These are phyloP conservation scores for Echium plantagineum DNA, from an alignment of 257 asterid species.

Conservation along the genomic window DNA sequence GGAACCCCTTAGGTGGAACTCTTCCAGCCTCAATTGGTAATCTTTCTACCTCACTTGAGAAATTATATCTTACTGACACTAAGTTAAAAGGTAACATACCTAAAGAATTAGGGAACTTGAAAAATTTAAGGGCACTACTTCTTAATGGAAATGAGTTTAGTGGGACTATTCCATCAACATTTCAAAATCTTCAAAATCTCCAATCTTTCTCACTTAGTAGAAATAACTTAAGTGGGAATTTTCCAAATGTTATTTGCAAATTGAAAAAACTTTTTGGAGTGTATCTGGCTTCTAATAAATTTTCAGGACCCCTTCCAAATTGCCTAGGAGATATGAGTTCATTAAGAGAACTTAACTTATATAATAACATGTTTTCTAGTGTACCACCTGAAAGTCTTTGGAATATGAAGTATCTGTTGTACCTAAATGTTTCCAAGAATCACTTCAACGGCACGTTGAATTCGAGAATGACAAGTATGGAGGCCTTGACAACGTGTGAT, in stretches of 20 bases:
- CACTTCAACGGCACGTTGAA: too few species aligned
- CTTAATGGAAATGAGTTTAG: neutral
- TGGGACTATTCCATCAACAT: slow-evolving; percentile 4
- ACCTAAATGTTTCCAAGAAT: too few species aligned
- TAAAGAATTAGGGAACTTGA: slow-evolving; percentile 20
- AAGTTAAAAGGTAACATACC: slow-evolving; percentile 28
- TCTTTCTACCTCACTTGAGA: slow-evolving; percentile 20
- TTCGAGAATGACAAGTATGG: slow-evolving; percentile 12
- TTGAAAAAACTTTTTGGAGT: slow-evolving; percentile 9
- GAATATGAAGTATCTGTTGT: too few species aligned
- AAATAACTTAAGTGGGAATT: slow-evolving; percentile 11
- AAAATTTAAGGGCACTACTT: neutral
- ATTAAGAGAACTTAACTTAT: too few species aligned
- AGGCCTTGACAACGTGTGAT: slow-evolving; percentile 4
- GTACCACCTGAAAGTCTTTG: too few species aligned
- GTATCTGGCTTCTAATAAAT: slow-evolving; percentile 1
- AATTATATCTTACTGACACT: too few species aligned
- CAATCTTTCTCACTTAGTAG: neutral
- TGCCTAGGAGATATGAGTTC: slow-evolving; percentile 5
- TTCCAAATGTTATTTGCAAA: slow-evolving; percentile 13
- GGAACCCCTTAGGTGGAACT: slow-evolving; percentile 9
- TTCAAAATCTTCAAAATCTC: neutral
- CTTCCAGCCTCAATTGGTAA: slow-evolving; percentile 26
- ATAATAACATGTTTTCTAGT: too few species aligned
- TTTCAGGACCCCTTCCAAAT: slow-evolving; percentile 19